A percentile compares a stretch with the other conserved stretches of the same genome.
phyloP scores from a whole-genome alignment of 73 alveolate genomes.

The Paramecium pentaurelia region DNA sequence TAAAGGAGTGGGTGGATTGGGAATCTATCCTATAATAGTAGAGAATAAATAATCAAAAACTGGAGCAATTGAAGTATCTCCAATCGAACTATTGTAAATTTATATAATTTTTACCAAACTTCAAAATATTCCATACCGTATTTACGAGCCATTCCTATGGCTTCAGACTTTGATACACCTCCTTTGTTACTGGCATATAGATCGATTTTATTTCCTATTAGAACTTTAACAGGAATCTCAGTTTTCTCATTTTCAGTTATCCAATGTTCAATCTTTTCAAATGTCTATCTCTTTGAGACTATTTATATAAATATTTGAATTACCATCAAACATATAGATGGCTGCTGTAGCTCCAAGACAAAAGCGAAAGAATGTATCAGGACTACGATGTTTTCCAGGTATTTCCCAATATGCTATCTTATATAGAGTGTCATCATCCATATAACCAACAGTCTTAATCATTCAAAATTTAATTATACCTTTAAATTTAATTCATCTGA shows the following conservation, averaged over 20 bases:
- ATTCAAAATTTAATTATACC: constrained; percentile 1
- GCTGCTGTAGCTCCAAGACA: constrained; percentile 97
- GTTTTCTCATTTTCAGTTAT: constrained; percentile 91
- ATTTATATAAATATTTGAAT: not conserved
- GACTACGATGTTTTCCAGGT: constrained; percentile 97
- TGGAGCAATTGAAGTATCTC: constrained; percentile 83
- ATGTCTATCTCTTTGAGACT: constrained; percentile 90
- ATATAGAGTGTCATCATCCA: constrained; percentile 82
- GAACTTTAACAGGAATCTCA: constrained; percentile 90
- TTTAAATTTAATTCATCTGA: constrained; percentile 92
- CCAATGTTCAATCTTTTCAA: constrained; percentile 95
- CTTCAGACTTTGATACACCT: constrained; percentile 96
- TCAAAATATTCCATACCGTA: constrained; percentile 96
- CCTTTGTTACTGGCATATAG: constrained; percentile 87
- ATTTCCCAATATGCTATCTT: constrained; percentile 94
- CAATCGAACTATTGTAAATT: constrained; percentile 78
- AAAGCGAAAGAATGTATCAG: constrained; percentile 86
- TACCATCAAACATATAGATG: constrained; percentile 89
- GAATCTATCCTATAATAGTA: constrained; percentile 83
- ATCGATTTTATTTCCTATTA: constrained; percentile 94
- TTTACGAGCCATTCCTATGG: constrained; percentile 92
- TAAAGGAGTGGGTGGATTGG: constrained; percentile 94
- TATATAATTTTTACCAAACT: constrained; percentile 58
- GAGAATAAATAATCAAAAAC: constrained; percentile 93
- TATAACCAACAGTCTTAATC: constrained; percentile 67